Evolutionary conservation across 352 stramenopile species (phyloP), one percentile per base, ranked within the genome.

Genomic region (Phytophthora megakarya): DNA sequence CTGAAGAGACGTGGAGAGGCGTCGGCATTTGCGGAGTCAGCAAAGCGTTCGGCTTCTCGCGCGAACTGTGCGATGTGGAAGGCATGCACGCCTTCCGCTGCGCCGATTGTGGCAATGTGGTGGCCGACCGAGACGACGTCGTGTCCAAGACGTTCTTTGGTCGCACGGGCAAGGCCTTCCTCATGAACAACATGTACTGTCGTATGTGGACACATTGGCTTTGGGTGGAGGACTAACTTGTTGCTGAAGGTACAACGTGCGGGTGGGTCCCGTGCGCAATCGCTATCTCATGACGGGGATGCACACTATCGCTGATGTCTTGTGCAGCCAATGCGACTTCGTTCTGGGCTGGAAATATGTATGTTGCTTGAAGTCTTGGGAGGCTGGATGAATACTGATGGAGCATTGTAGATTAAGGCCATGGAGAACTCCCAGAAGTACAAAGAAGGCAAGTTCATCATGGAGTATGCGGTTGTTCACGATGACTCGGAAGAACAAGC

Each of bases 291-390:
- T 92, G 79, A 93, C 85, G 5, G 85, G 85, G 30, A 86, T 92
- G 77, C 82, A 93, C 73, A 88, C 73, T 38, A 91, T 93, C 45
- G 72, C 75, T 40, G 85, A 93, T 47, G 78, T 93, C 12, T 57
- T 75, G 30, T 93, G 84, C 62, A 71, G 61, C 40, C 60, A 77
- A 54, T 93, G 85, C 67, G 73, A 81, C 25, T 71, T 76, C 16
- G 70, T 89, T 18, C 65, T 93, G 15, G 85, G 85, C 23, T 93
- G 85, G 85, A 92, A 93, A 92, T 93, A 93, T 52, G 85, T 93
- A 72, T 51, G 68, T 67, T 22, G n/a, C n/a, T n/a, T n/a, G n/a
- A n/a, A n/a, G n/a, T n/a, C n/a, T n/a, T n/a, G n/a, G n/a, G n/a
- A n/a, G n/a, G n/a, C n/a, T n/a, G n/a, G n/a, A n/a, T n/a, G 8